A percentile compares a stretch with the other conserved stretches of the same genome.
Conservation (phyloP, 1,284 basidiomycete genomes). For the Phenoliferia sp. region DNA sequence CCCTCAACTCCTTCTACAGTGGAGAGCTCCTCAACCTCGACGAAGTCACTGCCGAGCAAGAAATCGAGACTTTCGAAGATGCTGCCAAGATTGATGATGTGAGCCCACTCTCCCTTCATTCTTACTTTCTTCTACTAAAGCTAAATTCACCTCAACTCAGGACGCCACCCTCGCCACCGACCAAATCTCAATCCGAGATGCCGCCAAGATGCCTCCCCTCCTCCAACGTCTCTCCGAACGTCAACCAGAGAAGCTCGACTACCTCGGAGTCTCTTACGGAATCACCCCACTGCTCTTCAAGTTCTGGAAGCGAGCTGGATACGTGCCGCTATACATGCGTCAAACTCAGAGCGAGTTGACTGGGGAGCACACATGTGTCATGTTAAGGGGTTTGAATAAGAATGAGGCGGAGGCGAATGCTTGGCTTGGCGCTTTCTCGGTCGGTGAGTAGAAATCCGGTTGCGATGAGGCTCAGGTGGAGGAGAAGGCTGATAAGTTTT, state of each 20-base stretch:
- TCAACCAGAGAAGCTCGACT: slow-evolving; percentile 86
- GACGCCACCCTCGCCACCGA: slow-evolving; percentile 56
- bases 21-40: slow-evolving; percentile 89
- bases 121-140: background rate
- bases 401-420: slow-evolving; percentile 46
- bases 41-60: slow-evolving; percentile 56
- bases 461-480: background rate
- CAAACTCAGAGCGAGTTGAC: slow-evolving; percentile 93
- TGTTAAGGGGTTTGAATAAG: slow-evolving; percentile 72
- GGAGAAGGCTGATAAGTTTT: background rate
- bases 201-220: slow-evolving; percentile 81
- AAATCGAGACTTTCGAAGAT: slow-evolving; percentile 57
- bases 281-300: slow-evolving; percentile 81
- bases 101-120: slow-evolving; percentile 21
- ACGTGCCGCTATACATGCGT: slow-evolving; percentile 84
- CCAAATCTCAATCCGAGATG: slow-evolving; percentile 66
- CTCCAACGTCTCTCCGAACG: slow-evolving; percentile 85
- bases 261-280: slow-evolving; percentile 94
- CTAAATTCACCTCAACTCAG: slow-evolving; percentile 18
- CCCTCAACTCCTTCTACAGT: slow-evolving; percentile 83
- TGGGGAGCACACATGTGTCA: slow-evolving; percentile 93
- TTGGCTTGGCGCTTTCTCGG: slow-evolving; percentile 86
- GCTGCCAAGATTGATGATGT: slow-evolving; percentile 59
- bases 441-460: slow-evolving; percentile 54
- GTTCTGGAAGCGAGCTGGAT: slow-evolving; percentile 96